These are phyloP conservation scores for Cercospora berteroae DNA, from an alignment of 2,329 filamentous ascomycete species.

Conservation along the genomic window DNA sequence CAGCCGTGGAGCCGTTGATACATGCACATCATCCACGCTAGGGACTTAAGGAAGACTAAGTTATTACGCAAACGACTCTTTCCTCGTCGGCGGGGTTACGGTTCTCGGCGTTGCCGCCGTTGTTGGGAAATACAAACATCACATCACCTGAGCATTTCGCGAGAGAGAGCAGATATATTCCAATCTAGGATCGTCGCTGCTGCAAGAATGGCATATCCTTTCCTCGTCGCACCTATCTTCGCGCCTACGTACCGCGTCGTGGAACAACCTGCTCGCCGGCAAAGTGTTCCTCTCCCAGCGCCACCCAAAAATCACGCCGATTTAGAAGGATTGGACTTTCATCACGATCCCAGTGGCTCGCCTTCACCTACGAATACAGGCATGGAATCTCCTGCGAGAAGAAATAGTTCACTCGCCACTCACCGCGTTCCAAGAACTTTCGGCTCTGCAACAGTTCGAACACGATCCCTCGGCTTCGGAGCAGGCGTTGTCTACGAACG, in stretches of 20 bases:
- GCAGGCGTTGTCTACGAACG: conserved; percentile 27
- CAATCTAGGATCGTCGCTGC: neutral
- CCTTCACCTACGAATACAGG: conserved; percentile 6
- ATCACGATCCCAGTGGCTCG: neutral
- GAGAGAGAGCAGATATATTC: neutral
- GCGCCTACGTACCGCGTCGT: neutral
- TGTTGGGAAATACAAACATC: neutral
- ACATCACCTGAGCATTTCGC: neutral
- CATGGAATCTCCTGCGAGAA: conserved; percentile 10
- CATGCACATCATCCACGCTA: neutral
- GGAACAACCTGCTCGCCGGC: conserved; percentile 1
- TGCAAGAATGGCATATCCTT: conserved; percentile 4
- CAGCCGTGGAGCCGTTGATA: neutral
- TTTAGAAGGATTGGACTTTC: conserved; percentile 11
- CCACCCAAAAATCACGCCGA: conserved; percentile 1
- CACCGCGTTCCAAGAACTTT: conserved; percentile 15
- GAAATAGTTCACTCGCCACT: conserved; percentile 18
- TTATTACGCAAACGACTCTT: neutral
- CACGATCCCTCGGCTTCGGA: conserved; percentile 17
- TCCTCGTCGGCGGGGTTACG: conserved; percentile 1
- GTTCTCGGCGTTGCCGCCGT: neutral
- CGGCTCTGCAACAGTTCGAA: conserved; percentile 10
- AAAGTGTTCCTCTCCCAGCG: conserved; percentile 4
- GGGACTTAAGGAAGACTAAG: neutral
- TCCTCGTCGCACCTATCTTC: conserved; percentile 7